Conservation (phyloP, 1,284 basidiomycete species). For the Puccinia triticina region DNA sequence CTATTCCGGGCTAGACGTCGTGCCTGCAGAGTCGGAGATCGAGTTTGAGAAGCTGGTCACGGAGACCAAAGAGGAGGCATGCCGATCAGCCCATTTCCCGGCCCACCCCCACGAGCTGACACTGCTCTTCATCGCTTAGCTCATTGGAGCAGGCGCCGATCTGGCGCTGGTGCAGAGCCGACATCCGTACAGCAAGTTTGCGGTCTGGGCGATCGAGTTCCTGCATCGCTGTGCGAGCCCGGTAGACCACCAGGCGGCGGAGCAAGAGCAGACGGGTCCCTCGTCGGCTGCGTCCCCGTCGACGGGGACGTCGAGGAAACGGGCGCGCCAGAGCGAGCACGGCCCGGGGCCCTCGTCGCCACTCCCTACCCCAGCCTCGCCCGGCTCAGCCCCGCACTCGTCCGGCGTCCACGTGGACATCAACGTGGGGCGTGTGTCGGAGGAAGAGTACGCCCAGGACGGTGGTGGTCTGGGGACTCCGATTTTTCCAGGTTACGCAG, state of each 20-base stretch:
- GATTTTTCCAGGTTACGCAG: too few relatives aligned
- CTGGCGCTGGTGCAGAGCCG: slow-evolving; percentile 11
- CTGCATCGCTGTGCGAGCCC: slow-evolving; percentile 26
- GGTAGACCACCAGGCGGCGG: slow-evolving; percentile 12
- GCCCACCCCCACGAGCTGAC: background rate
- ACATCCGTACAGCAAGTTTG: slow-evolving; percentile 44
- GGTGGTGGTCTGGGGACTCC: too few relatives aligned
- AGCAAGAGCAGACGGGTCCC: background rate
- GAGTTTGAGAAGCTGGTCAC: slow-evolving; percentile 32
- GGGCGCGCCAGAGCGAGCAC: background rate
- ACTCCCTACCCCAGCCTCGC: background rate
- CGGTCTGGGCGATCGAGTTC: slow-evolving; percentile 33
- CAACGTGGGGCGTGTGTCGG: slow-evolving; percentile 1
- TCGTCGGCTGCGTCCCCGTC: background rate
- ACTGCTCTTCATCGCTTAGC: background rate
- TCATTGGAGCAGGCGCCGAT: slow-evolving; percentile 27
- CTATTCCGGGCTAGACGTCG: slow-evolving; percentile 40
- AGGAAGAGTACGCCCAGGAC: slow-evolving; percentile 24
- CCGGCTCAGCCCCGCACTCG: background rate
- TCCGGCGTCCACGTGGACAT: slow-evolving; percentile 3
- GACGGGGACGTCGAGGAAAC: background rate
- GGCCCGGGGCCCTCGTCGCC: background rate
- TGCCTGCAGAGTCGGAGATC: slow-evolving; percentile 1
- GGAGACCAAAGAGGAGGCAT: slow-evolving; percentile 28
- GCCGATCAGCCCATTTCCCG: background rate